These are phyloP conservation scores for Gentiana macrophylla DNA, from an alignment of 257 asterid species.

Conservation along the genomic window DNA sequence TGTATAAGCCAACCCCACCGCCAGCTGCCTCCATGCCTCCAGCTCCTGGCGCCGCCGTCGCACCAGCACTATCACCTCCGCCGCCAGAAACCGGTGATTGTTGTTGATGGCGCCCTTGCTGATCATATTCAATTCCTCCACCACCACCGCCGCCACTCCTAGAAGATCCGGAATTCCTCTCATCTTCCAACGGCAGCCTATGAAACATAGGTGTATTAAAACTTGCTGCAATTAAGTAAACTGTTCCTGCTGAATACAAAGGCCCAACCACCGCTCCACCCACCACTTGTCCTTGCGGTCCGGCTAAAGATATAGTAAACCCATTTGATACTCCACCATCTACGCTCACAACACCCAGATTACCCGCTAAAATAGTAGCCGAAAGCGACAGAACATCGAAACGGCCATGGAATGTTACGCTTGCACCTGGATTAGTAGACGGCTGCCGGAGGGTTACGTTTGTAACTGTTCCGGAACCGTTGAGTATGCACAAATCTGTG, in stretches of 20 bases:
- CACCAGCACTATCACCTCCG: conserved; percentile 20
- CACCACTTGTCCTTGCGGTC: conserved; percentile 78
- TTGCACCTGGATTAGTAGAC: conserved; percentile 47
- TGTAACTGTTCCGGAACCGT: conserved; percentile 44
- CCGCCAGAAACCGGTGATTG: conserved; percentile 32
- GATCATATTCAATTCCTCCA: background rate
- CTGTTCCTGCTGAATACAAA: conserved; percentile 44
- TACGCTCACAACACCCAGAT: background rate
- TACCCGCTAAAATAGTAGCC: conserved; percentile 34
- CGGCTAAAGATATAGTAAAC: conserved; percentile 53
- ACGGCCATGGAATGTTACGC: conserved; percentile 67
- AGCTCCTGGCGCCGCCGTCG: conserved; percentile 3
- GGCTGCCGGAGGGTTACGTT: conserved; percentile 63
- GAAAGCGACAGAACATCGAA: conserved; percentile 66
- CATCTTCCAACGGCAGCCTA: conserved; percentile 37
- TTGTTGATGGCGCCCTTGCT: conserved; percentile 12
- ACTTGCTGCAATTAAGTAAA: conserved; percentile 52
- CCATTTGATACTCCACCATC: conserved; percentile 20
- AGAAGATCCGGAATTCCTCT: conserved; percentile 13
- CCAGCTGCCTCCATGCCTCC: conserved; percentile 15
- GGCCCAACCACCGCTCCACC: conserved; percentile 76
- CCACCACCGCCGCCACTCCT: conserved; percentile 14
- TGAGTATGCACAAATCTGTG: conserved; percentile 46
- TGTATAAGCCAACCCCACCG: conserved; percentile 14
- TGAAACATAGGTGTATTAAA: conserved; percentile 48